phyloP scores from a whole-genome alignment of 106 monocot genomes.

The Posidonia australis region DNA sequence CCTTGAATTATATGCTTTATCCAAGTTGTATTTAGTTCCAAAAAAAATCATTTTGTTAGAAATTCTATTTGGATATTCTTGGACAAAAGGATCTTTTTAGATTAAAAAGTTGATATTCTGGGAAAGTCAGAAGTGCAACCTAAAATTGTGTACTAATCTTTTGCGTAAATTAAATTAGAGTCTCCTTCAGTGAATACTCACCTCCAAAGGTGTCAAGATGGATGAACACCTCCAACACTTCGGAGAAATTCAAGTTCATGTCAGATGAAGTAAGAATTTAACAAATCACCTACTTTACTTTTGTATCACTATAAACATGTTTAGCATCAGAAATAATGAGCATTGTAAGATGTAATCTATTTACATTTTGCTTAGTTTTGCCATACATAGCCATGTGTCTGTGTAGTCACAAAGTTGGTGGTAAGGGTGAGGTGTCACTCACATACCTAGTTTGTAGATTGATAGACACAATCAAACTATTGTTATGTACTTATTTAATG shows the following conservation, averaged over 20 bases:
- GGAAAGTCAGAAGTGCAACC: background rate
- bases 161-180: background rate
- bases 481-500: too few species aligned
- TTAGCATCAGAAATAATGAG: background rate
- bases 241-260: constrained; percentile 9
- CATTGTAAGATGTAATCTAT: background rate
- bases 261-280: constrained; percentile 24
- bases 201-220: constrained; percentile 26
- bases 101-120: background rate
- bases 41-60: too few species aligned
- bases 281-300: background rate
- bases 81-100: background rate
- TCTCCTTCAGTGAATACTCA: constrained; percentile 12
- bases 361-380: background rate
- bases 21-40: too few species aligned
- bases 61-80: background rate
- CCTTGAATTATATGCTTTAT: too few species aligned
- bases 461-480: too few species aligned
- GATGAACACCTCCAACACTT: background rate
- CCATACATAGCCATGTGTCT: background rate
- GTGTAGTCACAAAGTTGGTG: background rate
- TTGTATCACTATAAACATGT: background rate
- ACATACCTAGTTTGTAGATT: background rate
- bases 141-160: background rate
- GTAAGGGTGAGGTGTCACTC: background rate